A percentile compares a stretch with the other conserved stretches of the same genome.
Evolutionary conservation across 2,329 filamentous ascomycete species (phyloP).

Genomic region (Pestalotiopsis sp.): DNA sequence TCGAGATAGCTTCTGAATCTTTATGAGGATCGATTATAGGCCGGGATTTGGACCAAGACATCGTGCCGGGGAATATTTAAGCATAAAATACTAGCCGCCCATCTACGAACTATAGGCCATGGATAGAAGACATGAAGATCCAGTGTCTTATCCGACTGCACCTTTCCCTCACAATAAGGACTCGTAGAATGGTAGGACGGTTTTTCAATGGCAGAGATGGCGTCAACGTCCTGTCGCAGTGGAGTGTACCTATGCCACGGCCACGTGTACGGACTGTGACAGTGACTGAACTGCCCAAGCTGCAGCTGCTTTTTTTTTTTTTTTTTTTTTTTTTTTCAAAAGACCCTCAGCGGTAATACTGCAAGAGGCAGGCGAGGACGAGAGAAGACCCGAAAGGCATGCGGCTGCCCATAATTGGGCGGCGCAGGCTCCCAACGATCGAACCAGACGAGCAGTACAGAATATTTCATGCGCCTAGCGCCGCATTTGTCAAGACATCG

Average conservation of each 20-base stretch:
- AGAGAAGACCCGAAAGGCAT: neutral
- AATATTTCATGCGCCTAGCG: neutral
- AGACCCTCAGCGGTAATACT: too few species aligned
- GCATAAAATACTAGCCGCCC: neutral
- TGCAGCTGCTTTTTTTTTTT: too few species aligned
- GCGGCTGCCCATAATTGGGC: neutral
- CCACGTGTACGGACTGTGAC: too few species aligned
- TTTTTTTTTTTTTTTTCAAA: too few species aligned
- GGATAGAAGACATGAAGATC: neutral
- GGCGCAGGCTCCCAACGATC: neutral
- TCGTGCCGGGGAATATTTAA: neutral
- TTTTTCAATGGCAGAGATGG: too few species aligned
- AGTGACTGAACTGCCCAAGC: too few species aligned
- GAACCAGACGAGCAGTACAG: neutral
- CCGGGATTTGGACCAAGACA: neutral
- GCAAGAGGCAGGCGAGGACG: neutral
- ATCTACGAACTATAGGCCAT: neutral
- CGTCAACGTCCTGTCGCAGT: too few species aligned
- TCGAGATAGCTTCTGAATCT: neutral
- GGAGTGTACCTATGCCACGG: too few species aligned
- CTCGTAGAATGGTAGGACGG: too few species aligned
- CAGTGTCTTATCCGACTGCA: too few species aligned
- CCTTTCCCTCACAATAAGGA: too few species aligned
- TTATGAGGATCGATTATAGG: neutral
- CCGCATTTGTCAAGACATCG: neutral